Conservation (phyloP, 2,329 filamentous ascomycete species). For the Aspergillus phoenicis region DNA sequence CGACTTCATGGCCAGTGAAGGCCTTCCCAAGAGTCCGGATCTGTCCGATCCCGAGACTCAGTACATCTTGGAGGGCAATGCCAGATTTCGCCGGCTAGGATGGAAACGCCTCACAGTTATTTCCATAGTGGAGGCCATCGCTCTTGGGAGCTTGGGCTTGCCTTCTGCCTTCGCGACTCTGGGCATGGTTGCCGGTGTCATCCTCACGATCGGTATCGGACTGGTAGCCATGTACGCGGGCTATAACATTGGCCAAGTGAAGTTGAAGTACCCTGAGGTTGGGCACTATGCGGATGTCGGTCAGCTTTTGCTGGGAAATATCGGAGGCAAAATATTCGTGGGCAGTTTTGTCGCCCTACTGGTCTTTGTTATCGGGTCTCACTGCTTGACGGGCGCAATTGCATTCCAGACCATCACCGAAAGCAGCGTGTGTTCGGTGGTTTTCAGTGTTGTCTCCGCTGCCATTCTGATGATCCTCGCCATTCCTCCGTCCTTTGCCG, state of each 20-base stretch:
- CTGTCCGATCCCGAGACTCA: constrained; percentile 4
- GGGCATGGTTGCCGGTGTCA: constrained; percentile 49
- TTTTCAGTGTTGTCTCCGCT: constrained; percentile 48
- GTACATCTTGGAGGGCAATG: background rate
- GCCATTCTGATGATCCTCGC: constrained; percentile 34
- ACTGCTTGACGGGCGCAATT: constrained; percentile 51
- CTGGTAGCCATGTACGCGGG: constrained; percentile 45
- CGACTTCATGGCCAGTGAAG: background rate
- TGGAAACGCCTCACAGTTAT: constrained; percentile 55
- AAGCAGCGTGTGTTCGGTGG: constrained; percentile 36
- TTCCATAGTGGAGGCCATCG: constrained; percentile 53
- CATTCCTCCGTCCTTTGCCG: constrained; percentile 36
- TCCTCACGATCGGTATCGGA: constrained; percentile 43
- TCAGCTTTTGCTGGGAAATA: constrained; percentile 43
- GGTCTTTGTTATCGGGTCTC: constrained; percentile 47
- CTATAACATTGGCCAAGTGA: constrained; percentile 45
- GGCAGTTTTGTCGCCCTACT: constrained; percentile 47
- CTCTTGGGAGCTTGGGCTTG: constrained; percentile 49
- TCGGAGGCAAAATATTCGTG: constrained; percentile 43
- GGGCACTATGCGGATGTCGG: constrained; percentile 49
- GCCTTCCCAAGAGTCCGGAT: constrained; percentile 1
- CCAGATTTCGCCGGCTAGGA: constrained; percentile 36
- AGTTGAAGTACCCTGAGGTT: constrained; percentile 39
- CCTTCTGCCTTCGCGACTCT: constrained; percentile 48
- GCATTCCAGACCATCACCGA: constrained; percentile 47